These are phyloP conservation scores for Liquidambar formosana DNA, from an alignment of 164 flowering plant genomes.

Conservation along the genomic window DNA sequence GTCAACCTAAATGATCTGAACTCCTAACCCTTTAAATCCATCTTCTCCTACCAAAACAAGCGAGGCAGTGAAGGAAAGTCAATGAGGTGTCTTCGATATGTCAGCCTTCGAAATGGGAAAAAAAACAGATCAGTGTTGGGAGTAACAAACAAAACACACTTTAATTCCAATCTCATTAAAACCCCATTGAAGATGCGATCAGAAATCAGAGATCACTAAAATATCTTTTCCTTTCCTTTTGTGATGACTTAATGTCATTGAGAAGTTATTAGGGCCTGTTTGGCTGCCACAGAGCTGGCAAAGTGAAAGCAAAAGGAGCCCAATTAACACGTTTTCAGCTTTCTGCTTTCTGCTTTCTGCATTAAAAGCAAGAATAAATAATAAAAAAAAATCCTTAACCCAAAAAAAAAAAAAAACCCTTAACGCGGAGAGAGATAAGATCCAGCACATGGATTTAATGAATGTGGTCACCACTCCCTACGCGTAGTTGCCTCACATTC, in stretches of 20 bases:
- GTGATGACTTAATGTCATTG: too few species aligned
- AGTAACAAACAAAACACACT: not conserved
- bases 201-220: too few species aligned
- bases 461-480: constrained; percentile 15
- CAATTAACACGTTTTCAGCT: constrained; percentile 7
- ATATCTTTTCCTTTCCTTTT: too few species aligned
- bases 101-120: not conserved
- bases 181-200: too few species aligned
- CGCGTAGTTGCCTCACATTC: constrained; percentile 40
- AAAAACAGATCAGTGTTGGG: constrained; percentile 3
- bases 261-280: not conserved
- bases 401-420: too few species aligned
- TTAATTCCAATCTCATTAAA: not conserved
- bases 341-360: too few species aligned
- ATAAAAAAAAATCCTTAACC: not conserved
- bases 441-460: constrained; percentile 22
- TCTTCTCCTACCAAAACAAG: too few species aligned
- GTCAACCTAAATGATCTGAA: too few species aligned
- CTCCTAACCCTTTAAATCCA: too few species aligned
- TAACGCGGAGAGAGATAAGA: constrained; percentile 5
- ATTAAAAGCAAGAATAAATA: too few species aligned
- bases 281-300: constrained; percentile 6
- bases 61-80: not conserved
- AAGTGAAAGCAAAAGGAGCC: not conserved
- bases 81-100: not conserved